Conservation (phyloP, 257 asterid genomes). For the Scutellaria minor region DNA sequence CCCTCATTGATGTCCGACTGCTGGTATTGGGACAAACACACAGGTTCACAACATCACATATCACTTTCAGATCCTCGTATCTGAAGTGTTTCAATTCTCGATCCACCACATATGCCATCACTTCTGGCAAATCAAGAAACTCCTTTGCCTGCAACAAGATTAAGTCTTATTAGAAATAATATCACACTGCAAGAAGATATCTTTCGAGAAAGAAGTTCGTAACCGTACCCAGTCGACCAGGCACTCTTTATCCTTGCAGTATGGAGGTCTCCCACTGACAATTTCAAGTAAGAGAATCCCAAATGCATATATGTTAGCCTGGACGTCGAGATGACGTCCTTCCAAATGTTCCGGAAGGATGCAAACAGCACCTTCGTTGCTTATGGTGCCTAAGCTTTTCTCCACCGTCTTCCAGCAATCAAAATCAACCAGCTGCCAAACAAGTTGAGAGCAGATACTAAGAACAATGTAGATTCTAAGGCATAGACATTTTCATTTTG, state of each 20-base stretch:
- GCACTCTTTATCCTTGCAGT: conserved; percentile 68
- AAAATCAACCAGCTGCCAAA: conserved; percentile 57
- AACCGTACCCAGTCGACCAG: conserved; percentile 79
- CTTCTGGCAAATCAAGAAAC: conserved; percentile 70
- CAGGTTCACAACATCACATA: conserved; percentile 69
- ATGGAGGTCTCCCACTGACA: conserved; percentile 75
- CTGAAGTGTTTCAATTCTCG: conserved; percentile 79
- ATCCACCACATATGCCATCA: conserved; percentile 72
- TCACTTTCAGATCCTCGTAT: conserved; percentile 72
- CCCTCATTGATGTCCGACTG: conserved; percentile 56
- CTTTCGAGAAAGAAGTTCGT: not conserved
- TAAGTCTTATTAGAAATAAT: not conserved
- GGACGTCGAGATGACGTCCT: conserved; percentile 55
- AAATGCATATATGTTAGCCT: conserved; percentile 63
- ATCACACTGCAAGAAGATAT: not conserved
- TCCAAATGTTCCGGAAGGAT: conserved; percentile 48
- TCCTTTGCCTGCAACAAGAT: conserved; percentile 72
- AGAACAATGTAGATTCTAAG: not conserved
- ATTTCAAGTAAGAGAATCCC: conserved; percentile 81
- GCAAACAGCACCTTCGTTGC: conserved; percentile 50
- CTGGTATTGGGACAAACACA: conserved; percentile 60
- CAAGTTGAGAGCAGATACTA: conserved; percentile 27
- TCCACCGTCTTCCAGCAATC: conserved; percentile 66
- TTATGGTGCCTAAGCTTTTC: conserved; percentile 52
- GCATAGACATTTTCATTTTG: not conserved